Conservation (phyloP, 257 asterid species). For the Avicennia marina region DNA sequence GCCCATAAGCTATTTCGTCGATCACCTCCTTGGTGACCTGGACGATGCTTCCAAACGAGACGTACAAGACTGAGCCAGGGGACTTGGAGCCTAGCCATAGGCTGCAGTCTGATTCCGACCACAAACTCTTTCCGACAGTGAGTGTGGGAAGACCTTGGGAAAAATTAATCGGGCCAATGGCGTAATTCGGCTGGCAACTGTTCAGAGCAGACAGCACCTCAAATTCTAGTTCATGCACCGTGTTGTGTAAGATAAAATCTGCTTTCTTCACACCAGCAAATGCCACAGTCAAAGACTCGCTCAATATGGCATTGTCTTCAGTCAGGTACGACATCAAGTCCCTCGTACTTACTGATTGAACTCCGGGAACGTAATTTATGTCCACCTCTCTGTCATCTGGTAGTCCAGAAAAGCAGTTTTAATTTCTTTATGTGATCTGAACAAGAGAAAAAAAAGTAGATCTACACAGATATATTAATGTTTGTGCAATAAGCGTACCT, state of each 20-base stretch:
- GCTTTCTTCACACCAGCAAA: conserved; percentile 41
- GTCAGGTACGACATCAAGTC: conserved; percentile 43
- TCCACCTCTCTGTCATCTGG: conserved; percentile 37
- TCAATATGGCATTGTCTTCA: conserved; percentile 19
- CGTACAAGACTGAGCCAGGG: conserved; percentile 32
- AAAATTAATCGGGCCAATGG: conserved; percentile 41
- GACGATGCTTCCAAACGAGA: conserved; percentile 41
- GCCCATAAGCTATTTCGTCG: conserved; percentile 34
- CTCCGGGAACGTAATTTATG: conserved; percentile 54
- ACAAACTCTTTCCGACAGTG: conserved; percentile 23
- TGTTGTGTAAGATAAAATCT: conserved; percentile 46
- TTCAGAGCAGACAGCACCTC: conserved; percentile 29
- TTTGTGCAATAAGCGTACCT: neutral
- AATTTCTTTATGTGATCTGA: no score
- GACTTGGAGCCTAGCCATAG: conserved; percentile 33
- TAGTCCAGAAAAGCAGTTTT: no score
- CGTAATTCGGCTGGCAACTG: conserved; percentile 24
- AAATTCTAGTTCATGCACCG: conserved; percentile 45
- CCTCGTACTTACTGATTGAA: conserved; percentile 34
- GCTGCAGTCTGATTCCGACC: conserved; percentile 29
- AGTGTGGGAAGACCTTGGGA: conserved; percentile 1
- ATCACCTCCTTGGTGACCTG: conserved; percentile 17
- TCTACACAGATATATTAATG: no score
- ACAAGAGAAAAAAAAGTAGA: no score
- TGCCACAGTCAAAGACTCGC: conserved; percentile 28